A percentile compares a stretch with the other conserved stretches of the same genome.
These are phyloP conservation scores for Neurospora crassa DNA, from an alignment of 2,329 filamentous ascomycete genomes.

Conservation along the genomic window DNA sequence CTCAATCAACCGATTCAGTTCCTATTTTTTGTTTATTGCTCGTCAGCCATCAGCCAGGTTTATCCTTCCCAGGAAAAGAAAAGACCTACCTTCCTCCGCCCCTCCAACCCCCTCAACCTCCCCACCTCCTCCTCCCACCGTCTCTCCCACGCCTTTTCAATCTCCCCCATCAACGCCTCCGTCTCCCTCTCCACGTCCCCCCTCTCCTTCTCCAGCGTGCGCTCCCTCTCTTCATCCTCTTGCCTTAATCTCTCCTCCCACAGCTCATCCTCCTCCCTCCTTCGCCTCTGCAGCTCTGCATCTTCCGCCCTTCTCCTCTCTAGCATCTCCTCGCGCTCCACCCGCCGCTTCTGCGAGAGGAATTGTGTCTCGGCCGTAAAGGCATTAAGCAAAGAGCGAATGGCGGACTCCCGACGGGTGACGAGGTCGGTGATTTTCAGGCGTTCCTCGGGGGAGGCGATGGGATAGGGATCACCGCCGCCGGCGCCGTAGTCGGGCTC, in stretches of 20 bases:
- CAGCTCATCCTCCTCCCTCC: constrained; percentile 28
- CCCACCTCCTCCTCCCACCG: constrained; percentile 23
- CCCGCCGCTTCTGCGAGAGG: constrained; percentile 21
- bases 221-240: constrained; percentile 24
- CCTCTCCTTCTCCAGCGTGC: constrained; percentile 22
- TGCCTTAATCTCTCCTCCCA: constrained; percentile 17
- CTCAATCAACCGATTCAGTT: constrained; percentile 33
- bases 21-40: constrained; percentile 19
- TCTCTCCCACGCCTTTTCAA: constrained; percentile 24
- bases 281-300: constrained; percentile 28
- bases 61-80: no score
- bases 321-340: constrained; percentile 24
- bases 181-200: constrained; percentile 26
- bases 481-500: no score
- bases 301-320: constrained; percentile 31
- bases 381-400: constrained; percentile 22
- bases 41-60: not conserved
- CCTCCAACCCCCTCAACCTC: constrained; percentile 25
- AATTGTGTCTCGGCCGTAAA: constrained; percentile 24
- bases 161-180: constrained; percentile 24
- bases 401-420: constrained; percentile 24
- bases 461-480: not conserved
- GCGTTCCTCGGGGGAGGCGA: constrained; percentile 22
- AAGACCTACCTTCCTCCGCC: constrained; percentile 19
- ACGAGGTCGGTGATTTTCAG: constrained; percentile 30